Evolutionary conservation across 2,329 filamentous ascomycete genomes (phyloP).

Genomic region (Cephalotrichum gorgonifer): DNA sequence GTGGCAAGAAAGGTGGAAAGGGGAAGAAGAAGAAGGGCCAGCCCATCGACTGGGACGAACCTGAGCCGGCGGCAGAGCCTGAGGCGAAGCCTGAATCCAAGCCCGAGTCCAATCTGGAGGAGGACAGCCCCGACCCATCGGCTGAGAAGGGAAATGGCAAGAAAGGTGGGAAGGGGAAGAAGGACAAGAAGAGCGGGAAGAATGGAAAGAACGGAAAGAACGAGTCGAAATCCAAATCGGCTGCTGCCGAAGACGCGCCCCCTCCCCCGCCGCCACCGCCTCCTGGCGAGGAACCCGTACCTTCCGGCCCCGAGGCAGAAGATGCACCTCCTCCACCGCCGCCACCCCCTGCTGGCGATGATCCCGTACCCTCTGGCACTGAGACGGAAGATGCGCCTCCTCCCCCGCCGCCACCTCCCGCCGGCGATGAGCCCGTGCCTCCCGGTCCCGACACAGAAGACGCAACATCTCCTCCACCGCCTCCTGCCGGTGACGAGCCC

Average conservation of each 20-base stretch:
- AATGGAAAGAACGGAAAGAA: constrained; percentile 1
- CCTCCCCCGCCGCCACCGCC: constrained; percentile 2
- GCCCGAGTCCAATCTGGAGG: constrained; percentile 5
- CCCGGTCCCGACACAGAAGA: constrained; percentile 1
- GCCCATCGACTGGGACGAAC: not conserved
- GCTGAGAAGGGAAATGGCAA: constrained; percentile 2
- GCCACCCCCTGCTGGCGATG: not conserved
- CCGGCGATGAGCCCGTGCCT: not conserved
- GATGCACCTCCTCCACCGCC: not conserved
- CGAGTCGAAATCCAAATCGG: not conserved
- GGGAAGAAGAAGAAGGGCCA: not conserved
- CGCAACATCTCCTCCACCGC: not conserved
- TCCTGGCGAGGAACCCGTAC: not conserved
- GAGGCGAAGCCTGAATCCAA: constrained; percentile 5
- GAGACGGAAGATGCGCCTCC: not conserved
- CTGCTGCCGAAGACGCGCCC: not conserved
- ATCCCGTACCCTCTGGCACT: not conserved
- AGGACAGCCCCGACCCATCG: not conserved
- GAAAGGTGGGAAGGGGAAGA: constrained; percentile 2
- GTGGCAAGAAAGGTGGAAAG: constrained; percentile 2
- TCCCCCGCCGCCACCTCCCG: constrained; percentile 1
- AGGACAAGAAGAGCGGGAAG: not conserved
- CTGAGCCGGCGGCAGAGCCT: constrained; percentile 1
- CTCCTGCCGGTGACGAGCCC: not conserved
- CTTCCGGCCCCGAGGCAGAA: not conserved